A percentile compares a stretch with the other conserved stretches of the same genome.
Evolutionary conservation across 768 basidiomycete genomes (phyloP).

Genomic region (Leccinum truebloodii): DNA sequence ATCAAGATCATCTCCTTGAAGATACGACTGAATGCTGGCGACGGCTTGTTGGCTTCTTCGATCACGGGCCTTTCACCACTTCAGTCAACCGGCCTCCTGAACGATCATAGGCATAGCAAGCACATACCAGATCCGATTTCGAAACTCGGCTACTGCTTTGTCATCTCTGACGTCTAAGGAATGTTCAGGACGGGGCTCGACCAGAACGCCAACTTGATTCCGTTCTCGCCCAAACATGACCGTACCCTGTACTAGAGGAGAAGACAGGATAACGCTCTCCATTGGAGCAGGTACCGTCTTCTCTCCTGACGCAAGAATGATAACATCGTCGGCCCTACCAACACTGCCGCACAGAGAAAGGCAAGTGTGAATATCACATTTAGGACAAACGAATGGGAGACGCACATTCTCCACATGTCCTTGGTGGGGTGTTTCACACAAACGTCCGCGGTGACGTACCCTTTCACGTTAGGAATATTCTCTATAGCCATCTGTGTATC

Average conservation of each 20-base stretch:
- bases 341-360: conserved; percentile 4
- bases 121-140: conserved; percentile 34
- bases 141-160: conserved; percentile 27
- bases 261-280: conserved; percentile 30
- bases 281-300: conserved; percentile 27
- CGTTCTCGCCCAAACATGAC: conserved; percentile 38
- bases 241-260: conserved; percentile 21
- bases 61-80: conserved; percentile 35
- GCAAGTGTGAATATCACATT: background rate
- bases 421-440: conserved; percentile 47
- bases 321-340: conserved; percentile 40
- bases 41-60: conserved; percentile 43
- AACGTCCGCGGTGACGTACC: conserved; percentile 46
- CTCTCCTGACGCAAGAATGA: conserved; percentile 27
- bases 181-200: conserved; percentile 25
- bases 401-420: conserved; percentile 39
- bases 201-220: conserved; percentile 33
- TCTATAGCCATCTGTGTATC: conserved; percentile 15
- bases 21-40: conserved; percentile 45
- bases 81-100: background rate
- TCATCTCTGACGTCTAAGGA: conserved; percentile 25
- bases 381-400: background rate
- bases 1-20: conserved; percentile 57
- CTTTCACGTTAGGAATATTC: conserved; percentile 41
- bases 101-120: background rate